A percentile compares a stretch with the other conserved stretches of the same genome.
phyloP scores from a whole-genome alignment of 305 asterid genomes.

The Rubia occidens region DNA sequence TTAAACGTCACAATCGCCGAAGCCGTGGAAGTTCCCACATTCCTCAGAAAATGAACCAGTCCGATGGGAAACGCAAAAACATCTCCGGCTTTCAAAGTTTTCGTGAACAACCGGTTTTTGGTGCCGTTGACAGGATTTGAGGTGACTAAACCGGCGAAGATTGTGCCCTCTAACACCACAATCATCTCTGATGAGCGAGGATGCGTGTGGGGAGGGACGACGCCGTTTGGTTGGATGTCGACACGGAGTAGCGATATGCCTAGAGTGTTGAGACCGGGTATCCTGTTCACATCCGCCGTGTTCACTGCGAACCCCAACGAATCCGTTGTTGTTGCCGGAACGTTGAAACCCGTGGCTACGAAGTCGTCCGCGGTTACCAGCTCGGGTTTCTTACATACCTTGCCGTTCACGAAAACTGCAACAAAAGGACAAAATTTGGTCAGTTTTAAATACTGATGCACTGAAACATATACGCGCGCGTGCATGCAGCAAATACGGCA shows the following conservation, averaged over 20 bases:
- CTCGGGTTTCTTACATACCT: background rate
- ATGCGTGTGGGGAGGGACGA: background rate
- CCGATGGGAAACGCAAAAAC: background rate
- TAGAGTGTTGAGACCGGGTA: background rate
- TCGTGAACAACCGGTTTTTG: background rate
- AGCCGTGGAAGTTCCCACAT: background rate
- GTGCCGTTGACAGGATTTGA: background rate
- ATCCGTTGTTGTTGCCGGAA: background rate
- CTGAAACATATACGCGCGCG: no score
- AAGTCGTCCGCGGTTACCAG: background rate
- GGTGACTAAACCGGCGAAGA: background rate
- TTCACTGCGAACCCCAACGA: background rate
- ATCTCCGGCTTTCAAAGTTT: background rate
- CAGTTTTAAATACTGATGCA: background rate
- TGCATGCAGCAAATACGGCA: no score
- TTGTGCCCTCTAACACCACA: background rate
- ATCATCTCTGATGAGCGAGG: background rate
- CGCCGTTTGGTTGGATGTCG: background rate
- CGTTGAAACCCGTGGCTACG: background rate
- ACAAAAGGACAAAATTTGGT: background rate
- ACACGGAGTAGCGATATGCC: background rate
- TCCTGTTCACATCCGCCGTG: background rate
- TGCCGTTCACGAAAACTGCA: background rate
- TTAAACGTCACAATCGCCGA: background rate
- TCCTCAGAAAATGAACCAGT: background rate